phyloP scores from a whole-genome alignment of 1,139 yeast species.

The Sugiyamaella castrensis region DNA sequence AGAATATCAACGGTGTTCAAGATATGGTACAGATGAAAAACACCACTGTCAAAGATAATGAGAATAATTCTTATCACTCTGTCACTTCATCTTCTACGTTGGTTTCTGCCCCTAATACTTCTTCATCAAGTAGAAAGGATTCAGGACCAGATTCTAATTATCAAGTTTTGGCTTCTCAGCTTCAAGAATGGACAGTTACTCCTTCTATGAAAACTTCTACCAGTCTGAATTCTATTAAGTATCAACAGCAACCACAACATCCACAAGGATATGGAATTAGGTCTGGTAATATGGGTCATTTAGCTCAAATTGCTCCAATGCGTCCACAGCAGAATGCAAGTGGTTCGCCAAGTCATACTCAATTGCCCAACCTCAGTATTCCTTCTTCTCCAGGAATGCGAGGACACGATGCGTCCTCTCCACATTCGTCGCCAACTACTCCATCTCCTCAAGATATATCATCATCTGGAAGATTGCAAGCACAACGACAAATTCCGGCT shows the following conservation, averaged over 20 bases:
- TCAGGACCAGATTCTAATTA: constrained; percentile 14
- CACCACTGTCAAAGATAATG: background rate
- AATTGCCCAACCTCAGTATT: constrained; percentile 6
- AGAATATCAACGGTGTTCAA: constrained; percentile 19
- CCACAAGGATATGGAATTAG: constrained; percentile 16
- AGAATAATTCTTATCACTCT: background rate
- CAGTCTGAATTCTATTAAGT: constrained; percentile 16
- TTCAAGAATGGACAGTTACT: constrained; percentile 34
- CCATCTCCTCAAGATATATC: constrained; percentile 1
- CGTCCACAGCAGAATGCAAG: constrained; percentile 29
- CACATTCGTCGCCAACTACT: constrained; percentile 1
- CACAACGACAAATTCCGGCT: constrained; percentile 19
- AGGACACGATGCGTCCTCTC: background rate
- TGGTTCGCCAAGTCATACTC: background rate
- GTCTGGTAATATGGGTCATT: constrained; percentile 29
- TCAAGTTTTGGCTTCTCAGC: constrained; percentile 21
- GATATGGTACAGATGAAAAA: constrained; percentile 1
- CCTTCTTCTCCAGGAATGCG: constrained; percentile 1
- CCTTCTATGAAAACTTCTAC: constrained; percentile 24
- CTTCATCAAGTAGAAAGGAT: constrained; percentile 11
- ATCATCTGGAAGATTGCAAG: constrained; percentile 5
- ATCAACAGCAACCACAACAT: background rate
- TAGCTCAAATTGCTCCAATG: constrained; percentile 32
- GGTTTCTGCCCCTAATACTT: constrained; percentile 3
- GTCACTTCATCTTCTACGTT: constrained; percentile 2